Conservation (phyloP, 2,329 filamentous ascomycete species). For the Aschersonia sp. region DNA sequence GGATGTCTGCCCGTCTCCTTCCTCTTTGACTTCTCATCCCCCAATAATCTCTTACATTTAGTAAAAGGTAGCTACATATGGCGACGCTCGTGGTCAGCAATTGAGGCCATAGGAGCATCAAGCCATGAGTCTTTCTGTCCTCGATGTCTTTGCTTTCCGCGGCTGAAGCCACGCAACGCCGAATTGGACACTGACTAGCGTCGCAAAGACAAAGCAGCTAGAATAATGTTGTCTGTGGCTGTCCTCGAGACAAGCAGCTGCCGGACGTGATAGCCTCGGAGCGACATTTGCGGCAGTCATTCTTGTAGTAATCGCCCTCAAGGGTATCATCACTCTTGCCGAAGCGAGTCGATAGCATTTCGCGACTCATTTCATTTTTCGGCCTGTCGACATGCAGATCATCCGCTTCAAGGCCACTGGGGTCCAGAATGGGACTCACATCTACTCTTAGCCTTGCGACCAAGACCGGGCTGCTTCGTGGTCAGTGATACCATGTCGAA, state of each 20-base stretch:
- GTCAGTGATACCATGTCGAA: neutral
- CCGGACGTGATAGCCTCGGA: neutral
- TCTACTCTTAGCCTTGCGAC: neutral
- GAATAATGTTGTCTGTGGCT: too few relatives aligned
- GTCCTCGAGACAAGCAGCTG: neutral
- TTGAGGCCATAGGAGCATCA: too few relatives aligned
- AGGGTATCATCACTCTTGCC: neutral
- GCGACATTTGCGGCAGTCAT: neutral
- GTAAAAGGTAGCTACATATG: too few relatives aligned
- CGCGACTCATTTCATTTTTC: constrained; percentile 7
- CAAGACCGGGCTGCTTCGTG: neutral
- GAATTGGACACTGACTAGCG: too few relatives aligned
- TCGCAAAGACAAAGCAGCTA: too few relatives aligned
- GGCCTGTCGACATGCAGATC: constrained; percentile 5
- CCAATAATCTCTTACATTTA: too few relatives aligned
- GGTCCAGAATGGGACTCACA: neutral
- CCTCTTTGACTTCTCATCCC: too few relatives aligned
- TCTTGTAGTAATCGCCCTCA: neutral
- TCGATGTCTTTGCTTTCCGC: too few relatives aligned
- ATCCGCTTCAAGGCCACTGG: constrained; percentile 1
- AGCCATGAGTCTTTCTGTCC: neutral
- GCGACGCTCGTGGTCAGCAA: too few relatives aligned
- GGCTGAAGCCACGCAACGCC: too few relatives aligned
- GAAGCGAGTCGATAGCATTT: constrained; percentile 3
- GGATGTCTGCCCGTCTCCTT: too few relatives aligned